A percentile compares a stretch with the other conserved stretches of the same genome.
These are phyloP conservation scores for Tubosaeta brunneosetosa DNA, from an alignment of 768 basidiomycete species.

Conservation along the genomic window DNA sequence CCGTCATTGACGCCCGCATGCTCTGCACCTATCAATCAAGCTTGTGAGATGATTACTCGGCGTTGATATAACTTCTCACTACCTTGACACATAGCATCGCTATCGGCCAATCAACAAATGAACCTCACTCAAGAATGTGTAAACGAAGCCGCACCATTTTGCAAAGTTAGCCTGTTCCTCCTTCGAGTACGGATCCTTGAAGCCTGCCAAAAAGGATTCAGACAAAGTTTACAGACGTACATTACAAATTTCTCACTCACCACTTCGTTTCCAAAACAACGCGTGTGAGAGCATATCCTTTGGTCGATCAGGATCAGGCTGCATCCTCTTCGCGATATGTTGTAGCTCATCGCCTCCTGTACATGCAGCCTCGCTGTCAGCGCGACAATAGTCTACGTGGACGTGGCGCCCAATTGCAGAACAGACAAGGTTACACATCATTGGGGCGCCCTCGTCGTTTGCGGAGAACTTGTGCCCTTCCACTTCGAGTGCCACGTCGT, in stretches of 20 bases:
- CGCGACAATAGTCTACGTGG: slow-evolving; percentile 55
- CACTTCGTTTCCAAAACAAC: slow-evolving; percentile 55
- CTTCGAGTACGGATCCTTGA: slow-evolving; percentile 59
- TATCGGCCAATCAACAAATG: too few species aligned
- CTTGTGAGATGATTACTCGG: too few species aligned
- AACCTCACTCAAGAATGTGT: too few species aligned
- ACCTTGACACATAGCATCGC: slow-evolving; percentile 53
- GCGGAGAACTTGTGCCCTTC: slow-evolving; percentile 52
- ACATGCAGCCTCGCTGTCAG: slow-evolving; percentile 35
- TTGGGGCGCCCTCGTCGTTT: slow-evolving; percentile 55
- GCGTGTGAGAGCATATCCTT: slow-evolving; percentile 55
- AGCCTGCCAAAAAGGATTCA: slow-evolving; percentile 44
- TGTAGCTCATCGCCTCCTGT: slow-evolving; percentile 37
- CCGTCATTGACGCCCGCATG: slow-evolving; percentile 37
- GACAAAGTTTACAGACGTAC: too few species aligned
- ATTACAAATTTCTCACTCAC: slow-evolving; percentile 35
- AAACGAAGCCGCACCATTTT: slow-evolving; percentile 43
- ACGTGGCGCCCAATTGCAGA: too few species aligned
- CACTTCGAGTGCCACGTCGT: slow-evolving; percentile 47
- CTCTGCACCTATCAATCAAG: slow-evolving; percentile 41
- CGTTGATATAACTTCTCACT: too few species aligned
- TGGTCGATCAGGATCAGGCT: slow-evolving; percentile 41
- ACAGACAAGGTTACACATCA: slow-evolving; percentile 35
- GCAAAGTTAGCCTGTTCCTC: slow-evolving; percentile 51
- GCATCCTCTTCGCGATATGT: slow-evolving; percentile 41